A percentile compares a stretch with the other conserved stretches of the same genome.
These are phyloP conservation scores for Persicaria maculosa DNA, from an alignment of 148 eudicot species.

Conservation along the genomic window DNA sequence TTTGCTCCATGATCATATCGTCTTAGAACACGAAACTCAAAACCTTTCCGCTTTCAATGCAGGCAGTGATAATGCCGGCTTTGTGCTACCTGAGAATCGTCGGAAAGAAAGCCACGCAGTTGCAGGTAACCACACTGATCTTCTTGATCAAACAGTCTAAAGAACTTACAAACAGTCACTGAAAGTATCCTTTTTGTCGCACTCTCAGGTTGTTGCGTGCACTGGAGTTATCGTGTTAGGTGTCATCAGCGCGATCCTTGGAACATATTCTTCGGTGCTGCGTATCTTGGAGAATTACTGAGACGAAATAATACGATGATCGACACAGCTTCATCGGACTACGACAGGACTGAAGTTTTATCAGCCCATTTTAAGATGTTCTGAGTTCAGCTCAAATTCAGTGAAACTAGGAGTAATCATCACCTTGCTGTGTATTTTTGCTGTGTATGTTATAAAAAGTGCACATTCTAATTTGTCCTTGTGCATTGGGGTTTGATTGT, in stretches of 20 bases:
- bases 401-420: too few relatives aligned
- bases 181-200: too few relatives aligned
- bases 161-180: neutral
- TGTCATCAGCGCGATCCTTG: constrained; percentile 42
- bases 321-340: too few relatives aligned
- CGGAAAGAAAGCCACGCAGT: constrained; percentile 50
- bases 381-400: too few relatives aligned
- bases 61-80: constrained; percentile 72
- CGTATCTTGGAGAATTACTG: constrained; percentile 10
- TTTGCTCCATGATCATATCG: neutral
- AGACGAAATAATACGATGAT: neutral
- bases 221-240: constrained; percentile 37
- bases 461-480: too few relatives aligned
- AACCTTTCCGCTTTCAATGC: constrained; percentile 8
- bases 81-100: constrained; percentile 56
- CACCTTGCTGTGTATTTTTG: too few relatives aligned
- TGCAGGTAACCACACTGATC: constrained; percentile 39
- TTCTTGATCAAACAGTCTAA: neutral
- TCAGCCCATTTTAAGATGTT: too few relatives aligned
- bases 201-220: constrained; percentile 40
- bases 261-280: constrained; percentile 53
- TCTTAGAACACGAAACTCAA: neutral
- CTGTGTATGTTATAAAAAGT: too few relatives aligned
- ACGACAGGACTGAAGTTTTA: too few relatives aligned
- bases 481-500: too few relatives aligned